phyloP scores from a whole-genome alignment of 2,329 filamentous ascomycete genomes.

The Thelonectria blattea region DNA sequence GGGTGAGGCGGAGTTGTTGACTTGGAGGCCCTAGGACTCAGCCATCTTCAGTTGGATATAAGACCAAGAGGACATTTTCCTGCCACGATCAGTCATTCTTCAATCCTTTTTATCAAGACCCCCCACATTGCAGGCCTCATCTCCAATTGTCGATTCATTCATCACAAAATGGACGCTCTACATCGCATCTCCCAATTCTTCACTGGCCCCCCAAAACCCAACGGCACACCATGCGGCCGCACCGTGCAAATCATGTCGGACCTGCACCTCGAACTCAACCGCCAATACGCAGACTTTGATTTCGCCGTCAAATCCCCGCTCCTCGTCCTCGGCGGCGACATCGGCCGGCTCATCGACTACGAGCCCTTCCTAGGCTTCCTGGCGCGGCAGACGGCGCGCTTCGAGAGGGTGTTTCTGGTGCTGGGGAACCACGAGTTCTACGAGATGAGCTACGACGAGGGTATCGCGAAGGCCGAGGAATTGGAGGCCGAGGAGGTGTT shows the following conservation, averaged over 20 bases:
- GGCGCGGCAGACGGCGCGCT: conserved; percentile 47
- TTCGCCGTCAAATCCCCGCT: conserved; percentile 49
- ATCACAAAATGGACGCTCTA: conserved; percentile 24
- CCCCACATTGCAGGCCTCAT: not conserved
- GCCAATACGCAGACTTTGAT: conserved; percentile 50
- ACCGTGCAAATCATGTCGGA: conserved; percentile 52
- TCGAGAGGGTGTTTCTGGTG: conserved; percentile 53
- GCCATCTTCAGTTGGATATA: not conserved
- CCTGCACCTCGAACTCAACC: conserved; percentile 54
- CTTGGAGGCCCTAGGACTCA: not conserved
- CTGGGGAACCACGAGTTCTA: conserved; percentile 64
- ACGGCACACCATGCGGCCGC: conserved; percentile 29
- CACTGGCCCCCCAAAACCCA: conserved; percentile 22
- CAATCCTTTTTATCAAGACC: not conserved
- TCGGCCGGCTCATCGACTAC: conserved; percentile 56
- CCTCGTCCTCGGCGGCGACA: conserved; percentile 57
- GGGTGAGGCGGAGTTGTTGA: not conserved
- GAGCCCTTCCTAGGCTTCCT: conserved; percentile 53
- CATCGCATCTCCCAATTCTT: conserved; percentile 29
- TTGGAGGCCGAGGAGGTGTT: conserved; percentile 49
- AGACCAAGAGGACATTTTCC: not conserved
- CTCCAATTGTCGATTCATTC: not conserved
- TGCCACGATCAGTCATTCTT: not conserved
- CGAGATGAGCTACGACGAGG: conserved; percentile 46
- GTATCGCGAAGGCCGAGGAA: conserved; percentile 44